A percentile compares a stretch with the other conserved stretches of the same genome.
Conservation (phyloP, 2,329 filamentous ascomycete species). For the Aspergillus sp. region DNA sequence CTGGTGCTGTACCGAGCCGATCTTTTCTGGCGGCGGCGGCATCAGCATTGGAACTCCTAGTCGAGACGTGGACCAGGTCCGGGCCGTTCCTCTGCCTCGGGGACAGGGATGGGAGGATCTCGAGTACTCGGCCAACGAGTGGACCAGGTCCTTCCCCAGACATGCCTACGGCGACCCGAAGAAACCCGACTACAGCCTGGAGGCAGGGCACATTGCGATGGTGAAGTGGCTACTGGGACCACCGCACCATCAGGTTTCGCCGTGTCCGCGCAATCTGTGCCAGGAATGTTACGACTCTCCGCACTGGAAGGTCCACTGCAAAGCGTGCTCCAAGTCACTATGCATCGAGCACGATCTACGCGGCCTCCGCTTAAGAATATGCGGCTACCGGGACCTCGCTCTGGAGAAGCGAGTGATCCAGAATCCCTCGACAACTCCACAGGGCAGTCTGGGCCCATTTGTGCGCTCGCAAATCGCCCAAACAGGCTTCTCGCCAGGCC, state of each 20-base stretch:
- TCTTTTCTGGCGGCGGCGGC: slow-evolving; percentile 51
- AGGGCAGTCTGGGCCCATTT: slow-evolving; percentile 2
- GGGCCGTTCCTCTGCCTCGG: slow-evolving; percentile 48
- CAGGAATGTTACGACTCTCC: slow-evolving; percentile 50
- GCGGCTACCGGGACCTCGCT: slow-evolving; percentile 47
- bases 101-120: slow-evolving; percentile 47
- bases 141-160: slow-evolving; percentile 31
- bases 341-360: slow-evolving; percentile 53
- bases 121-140: slow-evolving; percentile 38
- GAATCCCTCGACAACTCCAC: slow-evolving; percentile 12
- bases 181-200: slow-evolving; percentile 30
- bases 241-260: slow-evolving; percentile 36
- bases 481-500: slow-evolving; percentile 11
- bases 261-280: slow-evolving; percentile 48
- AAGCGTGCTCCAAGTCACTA: slow-evolving; percentile 46
- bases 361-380: slow-evolving; percentile 47
- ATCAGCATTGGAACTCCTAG: slow-evolving; percentile 48
- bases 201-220: slow-evolving; percentile 33
- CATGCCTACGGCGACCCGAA: slow-evolving; percentile 33
- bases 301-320: slow-evolving; percentile 51
- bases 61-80: slow-evolving; percentile 46
- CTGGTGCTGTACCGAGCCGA: slow-evolving; percentile 52
- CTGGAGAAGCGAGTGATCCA: slow-evolving; percentile 39
- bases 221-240: slow-evolving; percentile 41
- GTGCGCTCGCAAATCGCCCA: slow-evolving; percentile 6